Conservation (phyloP, 495 filamentous ascomycete genomes). For the Aspergillus biplanus region DNA sequence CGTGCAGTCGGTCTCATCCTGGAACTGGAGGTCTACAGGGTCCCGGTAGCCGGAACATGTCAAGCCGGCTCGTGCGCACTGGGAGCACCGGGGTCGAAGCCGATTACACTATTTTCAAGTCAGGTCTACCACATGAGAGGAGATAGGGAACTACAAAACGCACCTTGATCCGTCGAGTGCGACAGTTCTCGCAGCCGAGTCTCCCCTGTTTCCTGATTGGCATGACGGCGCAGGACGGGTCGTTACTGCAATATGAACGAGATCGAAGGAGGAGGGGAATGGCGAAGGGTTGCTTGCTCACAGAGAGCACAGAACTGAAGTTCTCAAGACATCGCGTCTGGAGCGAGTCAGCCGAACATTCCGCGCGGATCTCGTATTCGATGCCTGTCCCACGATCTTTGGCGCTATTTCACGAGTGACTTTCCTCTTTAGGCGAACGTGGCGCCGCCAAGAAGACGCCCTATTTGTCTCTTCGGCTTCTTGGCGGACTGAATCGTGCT, state of each 20-base stretch:
- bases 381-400: background rate
- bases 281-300: background rate
- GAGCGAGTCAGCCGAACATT: no score
- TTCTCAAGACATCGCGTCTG: background rate
- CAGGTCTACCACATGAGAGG: no score
- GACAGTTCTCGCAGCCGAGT: constrained; percentile 10
- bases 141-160: background rate
- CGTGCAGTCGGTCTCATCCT: background rate
- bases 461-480: no score
- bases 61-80: constrained; percentile 5
- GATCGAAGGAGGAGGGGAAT: background rate
- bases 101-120: background rate
- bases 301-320: background rate
- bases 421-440: background rate
- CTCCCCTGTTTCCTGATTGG: background rate
- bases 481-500: no score
- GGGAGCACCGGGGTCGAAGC: constrained; percentile 9
- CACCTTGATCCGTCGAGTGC: constrained; percentile 10
- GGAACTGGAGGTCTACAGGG: constrained; percentile 9
- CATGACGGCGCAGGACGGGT: background rate
- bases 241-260: background rate
- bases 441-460: no score
- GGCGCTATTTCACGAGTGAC: constrained; percentile 2
- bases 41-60: constrained; percentile 1
- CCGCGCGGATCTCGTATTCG: background rate